These are phyloP conservation scores for Cladophialophora yegresii DNA, from an alignment of 2,329 filamentous ascomycete species.

Conservation along the genomic window DNA sequence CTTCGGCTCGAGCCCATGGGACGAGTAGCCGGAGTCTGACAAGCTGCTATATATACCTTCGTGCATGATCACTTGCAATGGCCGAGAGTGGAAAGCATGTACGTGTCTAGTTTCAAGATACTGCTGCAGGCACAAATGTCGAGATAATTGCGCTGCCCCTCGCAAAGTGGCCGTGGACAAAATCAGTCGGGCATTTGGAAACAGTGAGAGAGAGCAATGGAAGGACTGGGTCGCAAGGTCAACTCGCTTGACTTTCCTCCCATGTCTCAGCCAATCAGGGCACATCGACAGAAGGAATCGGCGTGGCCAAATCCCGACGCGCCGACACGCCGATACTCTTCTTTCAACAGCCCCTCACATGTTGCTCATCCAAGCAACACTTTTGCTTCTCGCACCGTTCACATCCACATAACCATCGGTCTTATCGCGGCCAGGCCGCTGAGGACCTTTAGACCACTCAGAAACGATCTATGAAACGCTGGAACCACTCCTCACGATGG, in stretches of 20 bases:
- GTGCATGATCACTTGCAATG: neutral
- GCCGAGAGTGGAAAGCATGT: neutral
- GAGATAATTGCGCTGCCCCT: neutral
- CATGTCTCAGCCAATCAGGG: neutral
- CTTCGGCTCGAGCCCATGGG: neutral
- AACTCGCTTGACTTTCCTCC: neutral
- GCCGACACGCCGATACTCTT: slow-evolving; percentile 16
- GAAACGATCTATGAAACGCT: neutral
- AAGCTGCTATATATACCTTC: slow-evolving; percentile 11
- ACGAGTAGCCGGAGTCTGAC: slow-evolving; percentile 1
- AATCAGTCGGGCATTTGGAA: neutral
- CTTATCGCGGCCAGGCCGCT: neutral
- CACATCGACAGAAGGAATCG: neutral
- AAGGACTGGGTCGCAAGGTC: neutral
- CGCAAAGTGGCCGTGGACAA: slow-evolving; percentile 15
- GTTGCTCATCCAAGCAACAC: neutral
- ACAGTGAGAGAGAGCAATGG: neutral
- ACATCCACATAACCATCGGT: neutral
- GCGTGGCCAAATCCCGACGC: slow-evolving; percentile 5
- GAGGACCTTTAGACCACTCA: neutral
- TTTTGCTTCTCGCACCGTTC: neutral
- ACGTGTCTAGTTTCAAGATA: neutral
- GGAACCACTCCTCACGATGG: neutral
- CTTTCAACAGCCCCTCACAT: neutral
- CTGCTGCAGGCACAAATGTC: neutral